A percentile compares a stretch with the other conserved stretches of the same genome.
Evolutionary conservation across 1,284 basidiomycete genomes (phyloP).

Genomic region (Singerocomus rubriflavus): DNA sequence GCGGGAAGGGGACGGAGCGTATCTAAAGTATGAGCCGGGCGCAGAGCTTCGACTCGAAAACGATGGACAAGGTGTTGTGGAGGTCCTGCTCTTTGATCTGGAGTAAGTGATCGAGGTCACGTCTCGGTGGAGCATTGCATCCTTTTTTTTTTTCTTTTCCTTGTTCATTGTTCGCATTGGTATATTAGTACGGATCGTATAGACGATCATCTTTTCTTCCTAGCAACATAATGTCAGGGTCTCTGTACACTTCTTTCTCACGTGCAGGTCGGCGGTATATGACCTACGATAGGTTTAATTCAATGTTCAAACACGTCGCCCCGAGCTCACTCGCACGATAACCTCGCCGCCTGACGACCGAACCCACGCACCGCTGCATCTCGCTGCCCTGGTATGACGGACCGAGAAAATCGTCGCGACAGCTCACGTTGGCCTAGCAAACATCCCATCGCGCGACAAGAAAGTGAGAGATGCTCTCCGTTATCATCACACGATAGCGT

Average conservation of each 20-base stretch:
- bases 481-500: not conserved
- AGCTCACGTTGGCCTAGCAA: too few relatives aligned
- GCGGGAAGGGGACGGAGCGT: constrained; percentile 73
- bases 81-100: constrained; percentile 74
- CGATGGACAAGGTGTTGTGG: constrained; percentile 54
- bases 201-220: constrained; percentile 3
- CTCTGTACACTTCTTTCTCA: not conserved
- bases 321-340: not conserved
- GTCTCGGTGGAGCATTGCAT: not conserved
- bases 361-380: not conserved
- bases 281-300: not conserved
- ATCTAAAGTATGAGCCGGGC: constrained; percentile 47
- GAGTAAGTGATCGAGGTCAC: constrained; percentile 36
- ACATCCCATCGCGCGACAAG: not conserved
- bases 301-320: not conserved
- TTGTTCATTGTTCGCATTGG: not conserved
- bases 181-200: not conserved
- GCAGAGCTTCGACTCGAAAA: constrained; percentile 56
- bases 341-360: not conserved
- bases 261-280: not conserved
- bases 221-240: constrained; percentile 2
- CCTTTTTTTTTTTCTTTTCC: not conserved
- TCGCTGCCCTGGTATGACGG: too few relatives aligned
- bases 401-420: too few relatives aligned
- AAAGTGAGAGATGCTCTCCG: not conserved